Base-by-base conservation (phyloP, 495 filamentous ascomycete species). In the Parathielavia appendiculata region DNA sequence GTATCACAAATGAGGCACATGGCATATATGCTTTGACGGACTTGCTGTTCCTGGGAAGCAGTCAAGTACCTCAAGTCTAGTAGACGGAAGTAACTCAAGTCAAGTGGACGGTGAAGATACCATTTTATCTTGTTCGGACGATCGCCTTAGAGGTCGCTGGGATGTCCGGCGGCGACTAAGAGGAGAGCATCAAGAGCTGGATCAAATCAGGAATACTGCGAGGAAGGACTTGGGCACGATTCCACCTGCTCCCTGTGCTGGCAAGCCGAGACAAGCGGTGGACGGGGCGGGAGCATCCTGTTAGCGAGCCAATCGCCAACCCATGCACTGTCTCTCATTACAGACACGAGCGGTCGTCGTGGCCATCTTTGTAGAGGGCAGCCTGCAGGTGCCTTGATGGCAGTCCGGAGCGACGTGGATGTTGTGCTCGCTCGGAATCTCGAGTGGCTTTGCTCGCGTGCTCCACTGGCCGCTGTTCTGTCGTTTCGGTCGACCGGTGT, bases 341-440 rank as follows among this genome's bases (percentile, higher is more conserved):
- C 48, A 36, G 48, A 50, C 30, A 50, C 48, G 48, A 50, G 32
- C 48, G n/a, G 5, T 36, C 11, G 48, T 22, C 32, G 32, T 50
- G 32, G 48, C 32, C 48, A 17, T 19, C 32, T 50, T 36, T 36
- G 48, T 32, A 36, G 17, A 36, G 17, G 48, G 46, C 46, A 49
- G n/a, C 26, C 46, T 34, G 46, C 46, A 26, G 46, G 16, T 5
- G 26, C 22, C 12, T 32, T 48, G 20, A 8, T 14, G 26, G 3
- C 22, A 48, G n/a, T 3, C 9, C 6, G 14, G 22, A 13, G 22
- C 11, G 44, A 13, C 20, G 41, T 22, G 7, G 3, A 23, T 26
- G 44, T 5, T 23, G 44, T 46, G 44, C 13, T 26, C 44, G 20
- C 44, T 23, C 22, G 44, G 44, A 16, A 16, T 11, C 22, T 46